Evolutionary conservation across 768 basidiomycete species (phyloP).

Genomic region (Panellus pusillus): DNA sequence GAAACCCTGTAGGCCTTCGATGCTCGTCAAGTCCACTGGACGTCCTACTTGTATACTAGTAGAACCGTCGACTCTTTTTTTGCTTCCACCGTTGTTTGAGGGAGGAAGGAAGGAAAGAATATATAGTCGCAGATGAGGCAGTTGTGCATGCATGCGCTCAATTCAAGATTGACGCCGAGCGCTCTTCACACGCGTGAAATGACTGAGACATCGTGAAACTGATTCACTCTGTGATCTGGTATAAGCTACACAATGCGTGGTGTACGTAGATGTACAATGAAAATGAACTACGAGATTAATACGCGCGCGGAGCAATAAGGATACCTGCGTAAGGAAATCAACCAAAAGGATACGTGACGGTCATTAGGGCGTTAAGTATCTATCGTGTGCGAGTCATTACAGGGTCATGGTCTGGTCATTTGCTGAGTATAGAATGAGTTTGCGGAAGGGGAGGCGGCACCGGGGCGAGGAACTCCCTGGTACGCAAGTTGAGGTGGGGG

Average conservation of each 20-base stretch:
- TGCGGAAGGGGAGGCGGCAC: not conserved
- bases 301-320: conserved; percentile 7
- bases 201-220: too few relatives aligned
- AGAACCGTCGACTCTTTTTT: too few relatives aligned
- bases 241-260: conserved; percentile 7
- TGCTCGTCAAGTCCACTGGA: too few relatives aligned
- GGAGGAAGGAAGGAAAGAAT: too few relatives aligned
- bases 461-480: not conserved
- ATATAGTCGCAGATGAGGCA: too few relatives aligned
- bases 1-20: too few relatives aligned
- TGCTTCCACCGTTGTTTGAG: too few relatives aligned
- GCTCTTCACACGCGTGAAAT: not conserved
- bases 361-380: conserved; percentile 12
- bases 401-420: not conserved
- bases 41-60: too few relatives aligned
- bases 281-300: conserved; percentile 1
- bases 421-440: not conserved
- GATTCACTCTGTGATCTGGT: not conserved
- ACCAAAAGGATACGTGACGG: not conserved
- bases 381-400: not conserved
- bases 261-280: conserved; percentile 7
- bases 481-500: conserved; percentile 9
- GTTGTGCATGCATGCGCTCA: too few relatives aligned
- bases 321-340: not conserved
- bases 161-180: too few relatives aligned